Evolutionary conservation across 257 asterid species (phyloP).

Genomic region (Jasminum sambac): DNA sequence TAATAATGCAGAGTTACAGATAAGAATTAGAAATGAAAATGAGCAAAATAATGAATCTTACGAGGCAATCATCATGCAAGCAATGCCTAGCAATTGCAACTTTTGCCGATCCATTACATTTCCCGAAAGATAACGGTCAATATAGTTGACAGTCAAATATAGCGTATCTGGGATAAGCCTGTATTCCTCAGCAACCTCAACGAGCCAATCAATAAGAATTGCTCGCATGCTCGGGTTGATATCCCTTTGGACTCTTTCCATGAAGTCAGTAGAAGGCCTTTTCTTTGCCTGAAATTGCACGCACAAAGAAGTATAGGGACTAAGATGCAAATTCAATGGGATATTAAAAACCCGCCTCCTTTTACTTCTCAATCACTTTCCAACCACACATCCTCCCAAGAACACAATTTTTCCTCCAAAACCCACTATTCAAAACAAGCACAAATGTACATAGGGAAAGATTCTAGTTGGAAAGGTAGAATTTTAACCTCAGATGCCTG

Average conservation of each 20-base stretch:
- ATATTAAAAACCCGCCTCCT: neutral
- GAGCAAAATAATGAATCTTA: slow-evolving; percentile 40
- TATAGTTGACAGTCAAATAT: neutral
- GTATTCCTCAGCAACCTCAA: slow-evolving; percentile 37
- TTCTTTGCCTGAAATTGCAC: slow-evolving; percentile 1
- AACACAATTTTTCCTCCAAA: no score
- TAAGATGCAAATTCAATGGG: neutral
- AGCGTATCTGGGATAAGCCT: slow-evolving; percentile 3
- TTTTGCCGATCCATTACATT: neutral
- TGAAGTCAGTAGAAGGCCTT: slow-evolving; percentile 45
- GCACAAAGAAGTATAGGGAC: slow-evolving; percentile 7
- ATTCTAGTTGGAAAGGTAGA: neutral
- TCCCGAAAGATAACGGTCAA: slow-evolving; percentile 20
- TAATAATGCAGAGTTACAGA: neutral
- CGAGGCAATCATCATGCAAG: slow-evolving; percentile 31
- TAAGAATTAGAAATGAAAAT: neutral
- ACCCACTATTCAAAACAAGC: no score
- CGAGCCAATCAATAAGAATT: slow-evolving; percentile 36
- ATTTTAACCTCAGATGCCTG: slow-evolving; percentile 78
- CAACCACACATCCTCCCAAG: neutral
- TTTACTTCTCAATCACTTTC: neutral
- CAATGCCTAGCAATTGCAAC: neutral
- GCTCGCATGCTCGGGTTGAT: slow-evolving; percentile 52
- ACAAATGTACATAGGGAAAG: neutral
- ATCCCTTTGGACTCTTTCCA: slow-evolving; percentile 53